These are phyloP conservation scores for Urostyla sp. DNA, from an alignment of 73 alveolate species.

Conservation along the genomic window DNA sequence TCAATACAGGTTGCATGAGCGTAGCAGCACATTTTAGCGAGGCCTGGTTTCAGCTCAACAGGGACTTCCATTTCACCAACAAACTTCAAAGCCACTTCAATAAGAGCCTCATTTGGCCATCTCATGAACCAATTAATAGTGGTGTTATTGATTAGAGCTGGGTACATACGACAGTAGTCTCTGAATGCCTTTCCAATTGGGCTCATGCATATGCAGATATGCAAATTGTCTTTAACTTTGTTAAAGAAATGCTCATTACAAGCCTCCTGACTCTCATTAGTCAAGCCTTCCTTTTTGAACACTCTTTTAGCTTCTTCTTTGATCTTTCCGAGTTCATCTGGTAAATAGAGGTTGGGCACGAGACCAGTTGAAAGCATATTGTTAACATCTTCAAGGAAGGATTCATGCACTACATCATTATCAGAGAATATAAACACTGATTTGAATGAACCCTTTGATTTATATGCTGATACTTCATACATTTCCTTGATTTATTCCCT, in stretches of 20 bases:
- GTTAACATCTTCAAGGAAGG: conserved; percentile 98
- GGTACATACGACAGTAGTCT: conserved; percentile 98
- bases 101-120: conserved; percentile 99
- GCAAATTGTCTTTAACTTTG: conserved; percentile 97
- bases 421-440: conserved; percentile 84
- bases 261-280: conserved; percentile 93
- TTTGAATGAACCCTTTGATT: conserved; percentile 59
- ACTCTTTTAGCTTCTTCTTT: conserved; percentile 93
- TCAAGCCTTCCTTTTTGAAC: conserved; percentile 78
- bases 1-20: conserved; percentile 81
- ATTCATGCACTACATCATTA: conserved; percentile 91
- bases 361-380: conserved; percentile 97
- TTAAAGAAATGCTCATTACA: conserved; percentile 94
- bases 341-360: conserved; percentile 97
- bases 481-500: conserved; percentile 92
- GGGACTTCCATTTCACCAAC: conserved; percentile 75
- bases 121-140: conserved; percentile 98
- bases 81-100: conserved; percentile 97
- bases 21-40: conserved; percentile 79
- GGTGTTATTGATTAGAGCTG: conserved; percentile 99
- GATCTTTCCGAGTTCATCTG: conserved; percentile 95
- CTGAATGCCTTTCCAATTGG: conserved; percentile 98
- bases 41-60: conserved; percentile 67
- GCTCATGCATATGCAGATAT: conserved; percentile 97
- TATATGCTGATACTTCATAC: conserved; percentile 84